Base-by-base conservation (phyloP, 305 asterid genomes). In the Fraxinus albicans region DNA sequence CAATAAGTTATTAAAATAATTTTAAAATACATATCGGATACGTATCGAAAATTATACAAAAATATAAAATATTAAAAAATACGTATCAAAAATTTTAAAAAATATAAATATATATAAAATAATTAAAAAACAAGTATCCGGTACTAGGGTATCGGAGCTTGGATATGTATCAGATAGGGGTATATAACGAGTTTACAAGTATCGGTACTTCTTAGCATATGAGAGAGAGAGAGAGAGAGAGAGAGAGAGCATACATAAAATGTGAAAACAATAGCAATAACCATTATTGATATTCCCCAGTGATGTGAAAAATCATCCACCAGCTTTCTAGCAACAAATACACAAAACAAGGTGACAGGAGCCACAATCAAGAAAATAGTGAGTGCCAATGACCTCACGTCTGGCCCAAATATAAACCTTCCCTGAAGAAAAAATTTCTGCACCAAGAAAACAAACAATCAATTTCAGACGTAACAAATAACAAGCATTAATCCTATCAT, bases 331-430 rank as follows among this genome's bases (percentile, higher is more conserved):
- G 97, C 99, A 86, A 96, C 97, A 89, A 96, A 96, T 84, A 93
- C 90, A 83, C 99, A 96, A 86, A 96, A 94, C 63, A 91, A 89
- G 55, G 91, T 79, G 35, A 96, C 89, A 6, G 98, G 99, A 74
- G 95, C 98, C 63, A 93, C 94, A 76, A 96, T 94, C 81, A 96
- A 94, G 83, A 93, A 87, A 84, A 96, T 88, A 73, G 98, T 94
- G 84, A 96, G 91, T 3, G 90, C 94, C 87, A 96, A 81, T 7
- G 99, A 96, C 89, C 98, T 91, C 73, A 92, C 98, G 82, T 96
- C 98, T 19, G 98, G 99, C 82, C 99, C 99, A 86, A 94, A 96
- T 76, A 94, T 85, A 88, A 96, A 93, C 88, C 98, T 94, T 86
- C 99, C 99, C 84, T 91, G 94, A 82, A 94, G 96, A 72, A 91